phyloP scores from a whole-genome alignment of 108 stramenopile species.

The Parietichytrium sp. region DNA sequence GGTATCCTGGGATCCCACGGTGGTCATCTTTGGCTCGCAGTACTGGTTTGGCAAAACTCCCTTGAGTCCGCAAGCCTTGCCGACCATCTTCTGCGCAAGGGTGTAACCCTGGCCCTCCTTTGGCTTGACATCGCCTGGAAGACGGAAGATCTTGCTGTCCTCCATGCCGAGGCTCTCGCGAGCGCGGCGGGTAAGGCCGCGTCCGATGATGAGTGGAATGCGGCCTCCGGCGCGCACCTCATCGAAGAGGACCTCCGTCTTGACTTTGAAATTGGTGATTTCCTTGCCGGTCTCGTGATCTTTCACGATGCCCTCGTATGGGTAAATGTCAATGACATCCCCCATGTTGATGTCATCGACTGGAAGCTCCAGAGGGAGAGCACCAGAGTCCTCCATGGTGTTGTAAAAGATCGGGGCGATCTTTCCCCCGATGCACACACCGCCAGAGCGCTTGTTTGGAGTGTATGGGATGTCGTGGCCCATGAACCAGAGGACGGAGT shows the following conservation, averaged over 20 bases:
- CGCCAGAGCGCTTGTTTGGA: constrained; percentile 83
- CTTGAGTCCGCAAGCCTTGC: constrained; percentile 78
- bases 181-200: constrained; percentile 82
- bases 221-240: constrained; percentile 92
- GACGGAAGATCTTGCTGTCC: constrained; percentile 71
- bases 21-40: constrained; percentile 94
- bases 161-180: constrained; percentile 75
- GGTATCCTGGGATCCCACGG: constrained; percentile 91
- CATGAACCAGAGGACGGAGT: constrained; percentile 90
- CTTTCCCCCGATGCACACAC: constrained; percentile 86
- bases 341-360: constrained; percentile 80
- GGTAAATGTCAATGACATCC: constrained; percentile 88
- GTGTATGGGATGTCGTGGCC: constrained; percentile 88
- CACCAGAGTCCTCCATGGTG: constrained; percentile 93
- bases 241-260: constrained; percentile 84
- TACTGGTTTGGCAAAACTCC: constrained; percentile 69
- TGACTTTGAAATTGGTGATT: constrained; percentile 76
- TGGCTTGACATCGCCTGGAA: constrained; percentile 53
- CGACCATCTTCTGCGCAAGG: constrained; percentile 93
- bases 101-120: constrained; percentile 76
- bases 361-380: constrained; percentile 89
- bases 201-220: constrained; percentile 90
- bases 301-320: constrained; percentile 76
- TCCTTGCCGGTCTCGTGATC: constrained; percentile 75
- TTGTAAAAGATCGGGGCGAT: constrained; percentile 96